A percentile compares a stretch with the other conserved stretches of the same genome.
Evolutionary conservation across 129 eudicot genomes (phyloP).

Genomic region (Heracleum sosnowskyi): DNA sequence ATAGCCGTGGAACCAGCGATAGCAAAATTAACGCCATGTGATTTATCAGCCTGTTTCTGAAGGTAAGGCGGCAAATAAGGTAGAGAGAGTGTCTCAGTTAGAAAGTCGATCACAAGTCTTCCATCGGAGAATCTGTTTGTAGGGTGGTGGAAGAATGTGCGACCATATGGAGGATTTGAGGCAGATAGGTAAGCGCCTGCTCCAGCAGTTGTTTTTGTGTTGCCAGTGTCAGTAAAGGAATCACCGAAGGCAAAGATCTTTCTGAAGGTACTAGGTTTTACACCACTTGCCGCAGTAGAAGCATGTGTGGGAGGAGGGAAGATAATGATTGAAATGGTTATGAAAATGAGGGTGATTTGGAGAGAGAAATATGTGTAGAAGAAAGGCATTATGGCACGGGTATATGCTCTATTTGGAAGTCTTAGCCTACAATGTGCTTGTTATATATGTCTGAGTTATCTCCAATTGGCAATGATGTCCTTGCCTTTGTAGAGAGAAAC

Average conservation of each 20-base stretch:
- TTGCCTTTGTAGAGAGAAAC: neutral
- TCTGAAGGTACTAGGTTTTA: constrained; percentile 29
- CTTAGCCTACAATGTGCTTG: neutral
- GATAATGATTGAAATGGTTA: constrained; percentile 16
- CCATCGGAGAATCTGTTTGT: constrained; percentile 94
- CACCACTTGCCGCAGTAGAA: neutral
- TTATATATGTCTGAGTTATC: neutral
- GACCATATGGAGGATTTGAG: constrained; percentile 72
- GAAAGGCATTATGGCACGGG: neutral
- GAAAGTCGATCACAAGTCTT: constrained; percentile 70
- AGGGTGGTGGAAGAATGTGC: constrained; percentile 82
- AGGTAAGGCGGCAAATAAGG: constrained; percentile 76
- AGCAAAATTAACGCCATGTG: constrained; percentile 63
- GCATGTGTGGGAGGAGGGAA: constrained; percentile 12
- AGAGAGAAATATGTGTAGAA: constrained; percentile 1
- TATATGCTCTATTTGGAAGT: neutral
- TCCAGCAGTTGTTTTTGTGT: constrained; percentile 55
- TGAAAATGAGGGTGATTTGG: constrained; percentile 10
- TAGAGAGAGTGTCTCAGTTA: constrained; percentile 47
- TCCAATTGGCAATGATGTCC: constrained; percentile 3
- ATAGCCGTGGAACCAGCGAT: constrained; percentile 84
- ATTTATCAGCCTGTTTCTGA: constrained; percentile 27
- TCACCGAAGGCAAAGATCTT: constrained; percentile 72
- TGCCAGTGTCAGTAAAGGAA: constrained; percentile 91
- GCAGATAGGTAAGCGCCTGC: constrained; percentile 47